Conservation (phyloP, 23 red algal genomes). For the Gracilaria gracilis region DNA sequence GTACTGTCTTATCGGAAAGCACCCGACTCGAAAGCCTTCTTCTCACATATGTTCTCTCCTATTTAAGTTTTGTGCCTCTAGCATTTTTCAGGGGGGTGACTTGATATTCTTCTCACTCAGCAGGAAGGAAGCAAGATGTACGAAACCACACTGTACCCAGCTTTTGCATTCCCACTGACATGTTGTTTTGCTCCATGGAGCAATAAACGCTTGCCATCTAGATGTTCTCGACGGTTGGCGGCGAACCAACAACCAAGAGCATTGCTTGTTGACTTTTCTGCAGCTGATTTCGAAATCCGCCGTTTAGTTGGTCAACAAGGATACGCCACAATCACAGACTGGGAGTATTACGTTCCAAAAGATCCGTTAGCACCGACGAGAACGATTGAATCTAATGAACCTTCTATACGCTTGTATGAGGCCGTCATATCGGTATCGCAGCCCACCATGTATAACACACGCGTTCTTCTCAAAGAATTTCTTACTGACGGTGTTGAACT, state of each 20-base stretch:
- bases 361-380: constrained; percentile 74
- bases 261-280: constrained; percentile 46
- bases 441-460: constrained; percentile 59
- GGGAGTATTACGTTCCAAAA: constrained; percentile 75
- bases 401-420: constrained; percentile 78
- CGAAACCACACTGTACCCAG: background rate
- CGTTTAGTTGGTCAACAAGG: constrained; percentile 74
- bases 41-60: background rate
- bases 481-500: constrained; percentile 64
- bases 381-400: constrained; percentile 59
- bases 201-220: background rate
- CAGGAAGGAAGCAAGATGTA: background rate
- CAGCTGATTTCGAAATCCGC: constrained; percentile 84
- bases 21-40: background rate
- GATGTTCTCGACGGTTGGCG: background rate
- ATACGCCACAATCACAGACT: constrained; percentile 79
- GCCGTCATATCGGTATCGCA: constrained; percentile 45
- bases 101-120: background rate
- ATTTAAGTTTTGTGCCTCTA: no score
- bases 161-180: background rate
- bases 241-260: background rate
- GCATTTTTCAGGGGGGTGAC: background rate
- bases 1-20: background rate
- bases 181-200: background rate
- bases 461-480: constrained; percentile 90